Percentiles rank a stretch among this genome's conserved stretches.
These are phyloP conservation scores for Xylariaceae sp. DNA, from an alignment of 2,329 filamentous ascomycete genomes.

Conservation along the genomic window DNA sequence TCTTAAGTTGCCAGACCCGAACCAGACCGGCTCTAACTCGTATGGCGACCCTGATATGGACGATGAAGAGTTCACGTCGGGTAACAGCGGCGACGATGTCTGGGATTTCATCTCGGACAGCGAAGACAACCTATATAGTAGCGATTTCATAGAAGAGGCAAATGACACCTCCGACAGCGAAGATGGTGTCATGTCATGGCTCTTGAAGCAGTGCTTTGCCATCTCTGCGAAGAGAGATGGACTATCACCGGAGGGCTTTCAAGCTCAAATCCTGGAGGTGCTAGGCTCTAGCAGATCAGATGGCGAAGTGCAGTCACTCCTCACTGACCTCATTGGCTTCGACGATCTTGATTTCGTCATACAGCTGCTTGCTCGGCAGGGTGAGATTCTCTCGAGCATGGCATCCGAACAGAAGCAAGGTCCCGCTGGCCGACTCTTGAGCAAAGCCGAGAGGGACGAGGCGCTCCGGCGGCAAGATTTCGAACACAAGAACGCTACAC, in stretches of 20 bases:
- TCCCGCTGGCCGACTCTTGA: constrained; percentile 56
- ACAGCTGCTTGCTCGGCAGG: constrained; percentile 75
- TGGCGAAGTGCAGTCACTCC: constrained; percentile 82
- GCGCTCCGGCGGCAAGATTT: constrained; percentile 69
- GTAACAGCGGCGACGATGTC: constrained; percentile 69
- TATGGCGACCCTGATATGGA: constrained; percentile 63
- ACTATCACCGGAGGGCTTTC: constrained; percentile 63
- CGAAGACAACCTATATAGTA: constrained; percentile 59
- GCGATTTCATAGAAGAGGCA: constrained; percentile 54
- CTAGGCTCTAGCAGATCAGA: constrained; percentile 64
- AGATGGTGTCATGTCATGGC: constrained; percentile 61
- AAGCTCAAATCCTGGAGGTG: constrained; percentile 70
- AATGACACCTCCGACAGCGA: constrained; percentile 28
- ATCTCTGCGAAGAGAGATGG: constrained; percentile 61
- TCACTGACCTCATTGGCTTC: constrained; percentile 88
- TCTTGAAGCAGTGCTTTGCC: constrained; percentile 61
- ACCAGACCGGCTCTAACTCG: constrained; percentile 40
- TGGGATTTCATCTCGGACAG: constrained; percentile 87
- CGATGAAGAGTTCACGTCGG: constrained; percentile 49
- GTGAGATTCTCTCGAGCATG: constrained; percentile 54
- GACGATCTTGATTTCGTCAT: constrained; percentile 91
- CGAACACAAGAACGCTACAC: constrained; percentile 71
- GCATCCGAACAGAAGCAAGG: constrained; percentile 34
- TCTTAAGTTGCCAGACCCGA: constrained; percentile 48
- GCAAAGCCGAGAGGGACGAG: constrained; percentile 71